Base-by-base conservation (phyloP, 495 filamentous ascomycete species). In the Ascobolus immersus region DNA sequence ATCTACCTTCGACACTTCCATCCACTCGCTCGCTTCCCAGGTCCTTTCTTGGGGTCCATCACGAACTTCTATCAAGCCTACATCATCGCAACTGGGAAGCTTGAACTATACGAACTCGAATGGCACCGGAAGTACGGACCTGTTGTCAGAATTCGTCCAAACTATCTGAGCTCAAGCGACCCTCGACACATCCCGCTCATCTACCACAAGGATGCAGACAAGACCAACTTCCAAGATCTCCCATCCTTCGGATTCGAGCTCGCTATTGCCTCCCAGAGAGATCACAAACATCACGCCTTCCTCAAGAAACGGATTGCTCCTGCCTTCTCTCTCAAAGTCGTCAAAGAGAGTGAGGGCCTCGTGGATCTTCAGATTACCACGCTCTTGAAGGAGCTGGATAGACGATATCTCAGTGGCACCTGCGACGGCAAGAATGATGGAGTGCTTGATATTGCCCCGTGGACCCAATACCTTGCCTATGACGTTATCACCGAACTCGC, bases 311-410 rank as follows among this genome's bases (percentile, higher is more conserved):
- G 37, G 43, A 56, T 38, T 56, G 55, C 41, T 43, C n/a, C n/a
- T n/a, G n/a, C n/a, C n/a, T n/a, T n/a, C n/a, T n/a, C n/a, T n/a
- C n/a, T n/a, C n/a, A n/a, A n/a, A n/a, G n/a, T n/a, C n/a, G n/a
- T n/a, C n/a, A n/a, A n/a, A n/a, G n/a, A n/a, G n/a, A n/a, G n/a
- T n/a, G n/a, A n/a, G n/a, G n/a, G n/a, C n/a, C n/a, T n/a, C n/a
- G n/a, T n/a, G n/a, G n/a, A n/a, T n/a, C n/a, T n/a, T n/a, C n/a
- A n/a, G n/a, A n/a, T n/a, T n/a, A n/a, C n/a, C n/a, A n/a, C n/a
- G n/a, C n/a, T n/a, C n/a, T n/a, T n/a, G n/a, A 62, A 56, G 39
- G 52, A 51, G 12, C 60, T 70, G 52, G 65, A 71, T 45, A 40
- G 52, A 4, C 37, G 62, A 21, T 49, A 65, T 14, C 60, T 63